Evolutionary conservation across 768 basidiomycete species (phyloP).

Genomic region (Collybia nuda): DNA sequence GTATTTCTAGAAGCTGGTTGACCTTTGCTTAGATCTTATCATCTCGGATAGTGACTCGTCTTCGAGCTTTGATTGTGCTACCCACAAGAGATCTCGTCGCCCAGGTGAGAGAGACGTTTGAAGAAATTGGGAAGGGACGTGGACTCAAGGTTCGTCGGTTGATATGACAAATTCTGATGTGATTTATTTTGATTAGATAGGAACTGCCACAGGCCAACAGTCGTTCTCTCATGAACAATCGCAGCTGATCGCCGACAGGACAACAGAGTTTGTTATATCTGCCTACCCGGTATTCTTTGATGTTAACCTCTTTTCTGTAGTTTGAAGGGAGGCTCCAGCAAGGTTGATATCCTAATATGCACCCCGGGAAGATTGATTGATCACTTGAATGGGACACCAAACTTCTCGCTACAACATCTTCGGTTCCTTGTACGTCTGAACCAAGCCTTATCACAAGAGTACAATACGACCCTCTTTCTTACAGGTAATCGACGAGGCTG

Average conservation of each 20-base stretch:
- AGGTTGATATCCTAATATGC: slow-evolving; percentile 91
- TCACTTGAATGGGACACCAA: slow-evolving; percentile 83
- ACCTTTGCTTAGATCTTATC: slow-evolving; percentile 59
- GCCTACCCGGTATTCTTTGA: too few relatives aligned
- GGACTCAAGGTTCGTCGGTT: slow-evolving; percentile 68
- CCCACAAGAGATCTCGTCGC: slow-evolving; percentile 92
- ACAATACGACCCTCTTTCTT: neutral
- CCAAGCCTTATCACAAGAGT: neutral
- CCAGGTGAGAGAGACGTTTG: slow-evolving; percentile 93
- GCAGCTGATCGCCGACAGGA: slow-evolving; percentile 66
- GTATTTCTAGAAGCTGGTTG: neutral
- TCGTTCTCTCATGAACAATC: slow-evolving; percentile 91
- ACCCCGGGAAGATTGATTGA: slow-evolving; percentile 96
- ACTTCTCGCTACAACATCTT: slow-evolving; percentile 91
- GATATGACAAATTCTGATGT: neutral
- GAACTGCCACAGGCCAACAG: slow-evolving; percentile 89
- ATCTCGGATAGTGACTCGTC: slow-evolving; percentile 70
- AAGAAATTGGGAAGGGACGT: slow-evolving; percentile 79
- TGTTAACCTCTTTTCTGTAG: too few relatives aligned
- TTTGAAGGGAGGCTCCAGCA: slow-evolving; percentile 83
- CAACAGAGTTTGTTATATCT: slow-evolving; percentile 41
- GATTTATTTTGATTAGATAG: slow-evolving; percentile 44
- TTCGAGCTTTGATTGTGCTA: slow-evolving; percentile 86
- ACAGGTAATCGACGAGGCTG: slow-evolving; percentile 97
- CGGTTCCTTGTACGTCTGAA: slow-evolving; percentile 77